phyloP scores from a whole-genome alignment of 1,284 basidiomycete species.

The Vanrija pseudolonga region DNA sequence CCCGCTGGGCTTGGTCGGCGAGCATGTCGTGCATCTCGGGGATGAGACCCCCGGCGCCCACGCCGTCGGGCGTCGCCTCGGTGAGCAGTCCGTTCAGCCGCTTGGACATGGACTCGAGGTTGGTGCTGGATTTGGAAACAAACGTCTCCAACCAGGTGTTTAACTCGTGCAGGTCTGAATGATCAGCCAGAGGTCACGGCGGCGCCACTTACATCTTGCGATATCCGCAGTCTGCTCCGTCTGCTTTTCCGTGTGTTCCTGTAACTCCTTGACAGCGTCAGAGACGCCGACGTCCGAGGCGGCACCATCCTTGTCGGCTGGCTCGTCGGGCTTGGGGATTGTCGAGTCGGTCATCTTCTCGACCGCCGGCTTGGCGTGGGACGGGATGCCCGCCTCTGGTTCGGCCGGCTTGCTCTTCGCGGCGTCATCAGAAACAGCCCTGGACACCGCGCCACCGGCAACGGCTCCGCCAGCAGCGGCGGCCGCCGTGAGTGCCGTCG shows the following conservation, averaged over 20 bases:
- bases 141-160: slow-evolving; percentile 71
- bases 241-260: slow-evolving; percentile 33
- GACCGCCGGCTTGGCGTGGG: too few species aligned
- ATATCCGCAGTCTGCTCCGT: slow-evolving; percentile 46
- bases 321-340: not conserved
- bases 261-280: slow-evolving; percentile 35
- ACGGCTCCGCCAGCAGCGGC: not conserved
- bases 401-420: not conserved
- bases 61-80: slow-evolving; percentile 31
- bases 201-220: slow-evolving; percentile 36
- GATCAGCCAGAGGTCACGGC: not conserved
- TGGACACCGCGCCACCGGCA: not conserved
- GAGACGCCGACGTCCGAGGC: not conserved
- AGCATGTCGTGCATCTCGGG: slow-evolving; percentile 43
- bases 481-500: not conserved
- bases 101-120: slow-evolving; percentile 62
- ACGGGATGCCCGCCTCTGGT: not conserved
- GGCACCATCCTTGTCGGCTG: not conserved
- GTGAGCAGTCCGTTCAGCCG: slow-evolving; percentile 61
- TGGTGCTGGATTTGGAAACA: slow-evolving; percentile 65
- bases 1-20: slow-evolving; percentile 33
- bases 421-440: not conserved
- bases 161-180: slow-evolving; percentile 48
- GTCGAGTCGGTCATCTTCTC: not conserved
- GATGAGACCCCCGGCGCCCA: slow-evolving; percentile 18